phyloP scores from a whole-genome alignment of 257 asterid species.

The Forsythia viridissima region DNA sequence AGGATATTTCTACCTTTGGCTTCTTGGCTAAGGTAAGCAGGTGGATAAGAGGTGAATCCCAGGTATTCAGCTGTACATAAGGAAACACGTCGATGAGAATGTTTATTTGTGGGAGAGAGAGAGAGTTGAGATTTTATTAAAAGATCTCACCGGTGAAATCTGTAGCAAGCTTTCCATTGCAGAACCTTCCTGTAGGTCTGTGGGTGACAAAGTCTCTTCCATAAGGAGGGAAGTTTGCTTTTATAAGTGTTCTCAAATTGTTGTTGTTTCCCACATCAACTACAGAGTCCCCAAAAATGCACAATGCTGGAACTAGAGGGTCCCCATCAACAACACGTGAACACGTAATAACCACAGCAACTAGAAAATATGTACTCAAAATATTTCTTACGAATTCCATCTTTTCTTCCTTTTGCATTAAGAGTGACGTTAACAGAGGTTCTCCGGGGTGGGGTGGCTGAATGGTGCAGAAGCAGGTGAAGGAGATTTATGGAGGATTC shows the following conservation, averaged over 20 bases:
- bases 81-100: not conserved
- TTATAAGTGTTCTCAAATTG: conserved; percentile 56
- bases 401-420: not conserved
- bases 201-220: conserved; percentile 79
- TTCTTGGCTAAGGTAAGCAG: conserved; percentile 67
- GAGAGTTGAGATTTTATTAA: not conserved
- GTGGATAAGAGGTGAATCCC: conserved; percentile 78
- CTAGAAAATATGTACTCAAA: conserved; percentile 25
- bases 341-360: not conserved
- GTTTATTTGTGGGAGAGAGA: not conserved
- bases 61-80: conserved; percentile 64
- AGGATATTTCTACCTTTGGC: conserved; percentile 55
- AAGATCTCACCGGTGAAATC: conserved; percentile 65
- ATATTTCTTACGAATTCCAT: conserved; percentile 39
- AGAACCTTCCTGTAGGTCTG: conserved; percentile 83
- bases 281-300: conserved; percentile 80
- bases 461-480: not conserved
- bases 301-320: conserved; percentile 71
- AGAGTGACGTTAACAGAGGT: not conserved
- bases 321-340: conserved; percentile 38
- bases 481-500: conserved; percentile 32
- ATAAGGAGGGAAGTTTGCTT: conserved; percentile 80
- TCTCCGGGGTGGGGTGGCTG: not conserved
- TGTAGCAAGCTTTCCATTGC: conserved; percentile 86
- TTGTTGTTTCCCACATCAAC: conserved; percentile 83